Conservation (phyloP, 495 filamentous ascomycete genomes). For the Podospora conica region DNA sequence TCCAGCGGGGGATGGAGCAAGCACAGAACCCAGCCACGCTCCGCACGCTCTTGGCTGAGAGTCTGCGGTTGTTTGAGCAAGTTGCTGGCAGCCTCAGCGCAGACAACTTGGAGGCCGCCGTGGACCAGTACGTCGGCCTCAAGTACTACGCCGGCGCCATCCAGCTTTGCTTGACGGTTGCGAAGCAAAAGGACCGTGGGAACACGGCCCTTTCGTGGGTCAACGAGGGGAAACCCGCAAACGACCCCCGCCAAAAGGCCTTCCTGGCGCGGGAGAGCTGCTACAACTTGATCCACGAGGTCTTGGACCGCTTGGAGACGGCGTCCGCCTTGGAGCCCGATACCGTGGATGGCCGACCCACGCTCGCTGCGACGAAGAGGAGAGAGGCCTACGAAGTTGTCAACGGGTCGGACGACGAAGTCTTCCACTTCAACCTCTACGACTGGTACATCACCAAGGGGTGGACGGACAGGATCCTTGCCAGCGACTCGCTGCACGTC, state of each 20-base stretch:
- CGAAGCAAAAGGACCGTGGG: constrained; percentile 72
- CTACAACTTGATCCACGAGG: constrained; percentile 74
- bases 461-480: constrained; percentile 76
- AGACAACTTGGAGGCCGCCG: constrained; percentile 71
- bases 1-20: constrained; percentile 79
- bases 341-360: constrained; percentile 69
- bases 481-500: constrained; percentile 74
- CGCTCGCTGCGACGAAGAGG: constrained; percentile 65
- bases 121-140: constrained; percentile 68
- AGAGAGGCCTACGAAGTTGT: constrained; percentile 84
- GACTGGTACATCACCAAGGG: constrained; percentile 89
- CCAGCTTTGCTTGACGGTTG: constrained; percentile 74
- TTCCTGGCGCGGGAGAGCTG: constrained; percentile 69
- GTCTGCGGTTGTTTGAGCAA: constrained; percentile 77
- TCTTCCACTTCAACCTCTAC: constrained; percentile 90
- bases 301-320: constrained; percentile 69
- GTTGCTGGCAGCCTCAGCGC: constrained; percentile 75
- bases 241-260: constrained; percentile 61
- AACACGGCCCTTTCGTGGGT: constrained; percentile 72
- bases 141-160: constrained; percentile 96
- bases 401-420: constrained; percentile 76
- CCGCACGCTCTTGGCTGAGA: constrained; percentile 81
- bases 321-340: constrained; percentile 59
- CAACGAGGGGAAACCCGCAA: constrained; percentile 44
- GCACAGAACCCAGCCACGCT: constrained; percentile 66